A percentile compares a stretch with the other conserved stretches of the same genome.
These are phyloP conservation scores for Apiosordaria backusii DNA, from an alignment of 495 filamentous ascomycete genomes.

Conservation along the genomic window DNA sequence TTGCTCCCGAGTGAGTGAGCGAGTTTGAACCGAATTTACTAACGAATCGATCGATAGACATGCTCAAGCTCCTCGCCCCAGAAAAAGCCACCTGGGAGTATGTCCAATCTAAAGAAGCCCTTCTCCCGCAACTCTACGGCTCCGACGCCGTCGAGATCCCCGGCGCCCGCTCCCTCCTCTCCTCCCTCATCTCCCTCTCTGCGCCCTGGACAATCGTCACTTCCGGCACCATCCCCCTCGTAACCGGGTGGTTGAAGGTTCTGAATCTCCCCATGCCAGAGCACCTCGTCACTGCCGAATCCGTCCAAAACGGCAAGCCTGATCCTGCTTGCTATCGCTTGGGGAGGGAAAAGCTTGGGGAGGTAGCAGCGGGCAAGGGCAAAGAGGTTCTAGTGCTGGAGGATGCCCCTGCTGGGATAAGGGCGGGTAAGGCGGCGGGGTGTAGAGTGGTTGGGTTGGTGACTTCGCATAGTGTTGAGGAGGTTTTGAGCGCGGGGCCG, in stretches of 20 bases:
- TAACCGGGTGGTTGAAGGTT: slow-evolving; percentile 81
- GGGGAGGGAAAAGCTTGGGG: slow-evolving; percentile 59
- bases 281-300: slow-evolving; percentile 79
- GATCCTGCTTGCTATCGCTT: slow-evolving; percentile 80
- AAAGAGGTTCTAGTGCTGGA: slow-evolving; percentile 73
- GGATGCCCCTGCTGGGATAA: slow-evolving; percentile 89
- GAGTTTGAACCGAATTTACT: no score
- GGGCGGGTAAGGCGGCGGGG: slow-evolving; percentile 81
- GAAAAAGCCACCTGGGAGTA: slow-evolving; percentile 89
- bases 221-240: slow-evolving; percentile 75
- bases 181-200: slow-evolving; percentile 38
- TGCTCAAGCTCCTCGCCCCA: slow-evolving; percentile 67
- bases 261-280: slow-evolving; percentile 69
- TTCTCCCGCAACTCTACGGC: slow-evolving; percentile 72
- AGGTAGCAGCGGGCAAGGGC: slow-evolving; percentile 36
- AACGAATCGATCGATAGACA: no score
- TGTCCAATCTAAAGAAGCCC: slow-evolving; percentile 70
- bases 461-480: slow-evolving; percentile 74
- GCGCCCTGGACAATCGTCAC: slow-evolving; percentile 92
- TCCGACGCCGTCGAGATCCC: slow-evolving; percentile 78
- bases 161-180: slow-evolving; percentile 51
- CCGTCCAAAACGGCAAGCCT: slow-evolving; percentile 83
- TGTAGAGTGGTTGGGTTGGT: slow-evolving; percentile 84
- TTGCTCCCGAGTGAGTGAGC: no score
- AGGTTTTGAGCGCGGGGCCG: slow-evolving; percentile 68